Percentiles rank a stretch among this genome's conserved stretches.
phyloP scores from a whole-genome alignment of 257 asterid species.

The Nicotiana tabacum region DNA sequence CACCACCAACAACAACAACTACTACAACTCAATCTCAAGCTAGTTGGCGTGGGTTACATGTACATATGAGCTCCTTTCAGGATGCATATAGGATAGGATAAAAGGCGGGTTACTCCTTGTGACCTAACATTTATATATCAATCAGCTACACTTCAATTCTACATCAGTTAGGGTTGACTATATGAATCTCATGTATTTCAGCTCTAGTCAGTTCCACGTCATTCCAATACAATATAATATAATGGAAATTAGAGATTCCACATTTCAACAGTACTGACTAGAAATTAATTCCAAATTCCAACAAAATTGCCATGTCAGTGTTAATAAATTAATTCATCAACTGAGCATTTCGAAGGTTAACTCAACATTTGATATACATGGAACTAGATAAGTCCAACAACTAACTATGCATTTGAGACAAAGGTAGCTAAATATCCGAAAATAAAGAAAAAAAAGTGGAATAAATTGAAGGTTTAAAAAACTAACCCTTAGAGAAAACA shows the following conservation, averaged over 20 bases:
- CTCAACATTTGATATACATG: too few species aligned
- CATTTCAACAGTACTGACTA: neutral
- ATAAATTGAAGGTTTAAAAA: neutral
- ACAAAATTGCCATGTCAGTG: too few species aligned
- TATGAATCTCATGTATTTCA: neutral
- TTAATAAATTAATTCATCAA: too few species aligned
- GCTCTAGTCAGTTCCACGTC: neutral
- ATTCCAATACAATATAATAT: neutral
- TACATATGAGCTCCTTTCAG: neutral
- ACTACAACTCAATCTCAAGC: neutral
- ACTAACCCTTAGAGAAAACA: constrained; percentile 55
- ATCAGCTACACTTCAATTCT: neutral
- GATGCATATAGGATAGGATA: neutral
- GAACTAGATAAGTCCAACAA: too few species aligned
- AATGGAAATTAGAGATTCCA: neutral
- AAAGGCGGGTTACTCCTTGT: neutral
- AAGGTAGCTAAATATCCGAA: neutral
- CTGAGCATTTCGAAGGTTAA: too few species aligned
- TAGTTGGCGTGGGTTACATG: neutral
- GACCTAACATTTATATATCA: neutral
- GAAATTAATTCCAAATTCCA: too few species aligned
- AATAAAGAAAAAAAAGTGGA: neutral
- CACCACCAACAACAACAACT: neutral
- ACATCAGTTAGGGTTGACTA: too few species aligned
- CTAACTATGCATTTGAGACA: neutral